These are phyloP conservation scores for Aciculosporium take DNA, from an alignment of 2,329 filamentous ascomycete species.

Conservation along the genomic window DNA sequence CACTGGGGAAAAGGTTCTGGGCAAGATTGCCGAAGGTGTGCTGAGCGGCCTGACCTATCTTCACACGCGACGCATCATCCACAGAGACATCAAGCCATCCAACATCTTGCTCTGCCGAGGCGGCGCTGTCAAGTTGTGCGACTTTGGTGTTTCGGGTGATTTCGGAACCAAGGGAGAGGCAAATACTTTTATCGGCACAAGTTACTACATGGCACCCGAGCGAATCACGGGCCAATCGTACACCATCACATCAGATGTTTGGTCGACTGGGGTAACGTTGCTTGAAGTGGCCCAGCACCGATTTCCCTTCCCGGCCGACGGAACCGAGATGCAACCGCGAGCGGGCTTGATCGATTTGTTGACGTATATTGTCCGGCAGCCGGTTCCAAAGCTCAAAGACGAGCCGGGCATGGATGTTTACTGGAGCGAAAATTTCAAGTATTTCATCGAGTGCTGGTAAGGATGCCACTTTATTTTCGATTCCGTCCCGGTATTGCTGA, in stretches of 20 bases:
- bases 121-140: conserved; percentile 92
- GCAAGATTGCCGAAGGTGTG: conserved; percentile 92
- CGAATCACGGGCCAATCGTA: conserved; percentile 95
- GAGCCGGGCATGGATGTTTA: conserved; percentile 78
- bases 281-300: conserved; percentile 99
- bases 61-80: conserved; percentile 91
- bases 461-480: conserved; percentile 23
- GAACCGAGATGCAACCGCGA: conserved; percentile 85
- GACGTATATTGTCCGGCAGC: conserved; percentile 93
- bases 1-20: conserved; percentile 92
- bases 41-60: conserved; percentile 88
- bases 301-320: conserved; percentile 95
- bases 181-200: conserved; percentile 97
- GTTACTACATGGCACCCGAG: conserved; percentile 98
- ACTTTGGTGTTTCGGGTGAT: conserved; percentile 94
- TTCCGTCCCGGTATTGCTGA: conserved; percentile 10
- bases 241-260: conserved; percentile 96
- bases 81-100: conserved; percentile 95
- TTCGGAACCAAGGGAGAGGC: conserved; percentile 98
- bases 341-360: conserved; percentile 88
- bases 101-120: conserved; percentile 90
- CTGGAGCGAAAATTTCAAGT: conserved; percentile 97
- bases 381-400: conserved; percentile 89
- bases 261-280: conserved; percentile 90
- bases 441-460: conserved; percentile 98